These are phyloP conservation scores for Endoconidiophora polonica DNA, from an alignment of 2,329 filamentous ascomycete genomes.

Conservation along the genomic window DNA sequence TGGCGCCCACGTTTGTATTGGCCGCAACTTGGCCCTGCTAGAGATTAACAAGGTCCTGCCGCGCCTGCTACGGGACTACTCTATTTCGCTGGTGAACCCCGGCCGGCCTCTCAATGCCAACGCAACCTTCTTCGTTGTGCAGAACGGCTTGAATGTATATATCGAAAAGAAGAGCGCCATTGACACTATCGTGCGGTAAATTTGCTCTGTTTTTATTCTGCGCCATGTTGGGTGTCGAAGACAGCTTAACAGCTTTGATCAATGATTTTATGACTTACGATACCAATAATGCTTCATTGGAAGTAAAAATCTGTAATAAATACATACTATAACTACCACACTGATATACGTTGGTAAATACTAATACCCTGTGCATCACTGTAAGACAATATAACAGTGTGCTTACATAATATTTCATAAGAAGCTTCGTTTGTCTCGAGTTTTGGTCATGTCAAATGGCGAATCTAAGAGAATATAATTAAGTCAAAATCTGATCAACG, in stretches of 20 bases:
- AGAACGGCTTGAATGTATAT: slow-evolving; percentile 37
- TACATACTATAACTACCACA: neutral
- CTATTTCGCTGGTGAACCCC: slow-evolving; percentile 35
- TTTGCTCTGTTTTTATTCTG: neutral
- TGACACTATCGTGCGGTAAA: neutral
- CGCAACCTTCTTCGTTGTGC: slow-evolving; percentile 43
- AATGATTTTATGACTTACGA: no score
- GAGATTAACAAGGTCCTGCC: slow-evolving; percentile 44
- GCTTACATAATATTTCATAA: no score
- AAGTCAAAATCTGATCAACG: no score
- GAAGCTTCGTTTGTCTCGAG: no score
- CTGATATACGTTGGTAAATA: no score
- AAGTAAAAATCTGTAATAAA: neutral
- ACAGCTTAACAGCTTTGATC: no score
- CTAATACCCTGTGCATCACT: no score
- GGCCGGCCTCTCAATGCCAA: slow-evolving; percentile 33
- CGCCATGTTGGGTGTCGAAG: no score
- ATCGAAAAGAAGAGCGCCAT: slow-evolving; percentile 20
- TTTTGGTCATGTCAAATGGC: no score
- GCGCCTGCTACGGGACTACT: slow-evolving; percentile 35
- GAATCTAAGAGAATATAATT: no score
- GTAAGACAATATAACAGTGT: no score
- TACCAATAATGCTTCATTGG: neutral
- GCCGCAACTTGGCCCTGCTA: slow-evolving; percentile 35
- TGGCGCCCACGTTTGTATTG: slow-evolving; percentile 37